Conservation (phyloP, 1,284 basidiomycete genomes). For the Microbotryomycetes sp. region DNA sequence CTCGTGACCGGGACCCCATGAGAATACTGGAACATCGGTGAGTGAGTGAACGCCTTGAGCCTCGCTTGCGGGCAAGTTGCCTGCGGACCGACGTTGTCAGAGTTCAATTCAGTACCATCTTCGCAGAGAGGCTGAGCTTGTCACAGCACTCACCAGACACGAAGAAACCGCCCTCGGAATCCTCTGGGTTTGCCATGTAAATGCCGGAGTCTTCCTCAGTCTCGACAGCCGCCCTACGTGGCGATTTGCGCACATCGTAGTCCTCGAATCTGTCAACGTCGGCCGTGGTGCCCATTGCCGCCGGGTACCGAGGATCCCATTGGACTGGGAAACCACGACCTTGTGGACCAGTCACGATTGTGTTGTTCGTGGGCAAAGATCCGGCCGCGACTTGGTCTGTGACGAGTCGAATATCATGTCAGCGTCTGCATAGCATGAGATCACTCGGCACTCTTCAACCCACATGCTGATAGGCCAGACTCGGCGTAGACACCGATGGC, state of each 20-base stretch:
- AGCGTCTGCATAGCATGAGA: neutral
- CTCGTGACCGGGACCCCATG: conserved; percentile 44
- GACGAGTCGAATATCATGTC: neutral
- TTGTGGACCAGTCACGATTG: conserved; percentile 38
- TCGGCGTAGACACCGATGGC: conserved; percentile 44
- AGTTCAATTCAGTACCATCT: neutral
- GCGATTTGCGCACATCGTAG: conserved; percentile 10
- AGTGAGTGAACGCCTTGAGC: conserved; percentile 44
- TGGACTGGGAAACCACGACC: conserved; percentile 44
- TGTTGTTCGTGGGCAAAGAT: conserved; percentile 36
- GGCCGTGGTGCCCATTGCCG: conserved; percentile 43
- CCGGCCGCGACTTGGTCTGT: conserved; percentile 24
- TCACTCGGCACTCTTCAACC: conserved; percentile 27
- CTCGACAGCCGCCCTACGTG: neutral
- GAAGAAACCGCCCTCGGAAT: conserved; percentile 41
- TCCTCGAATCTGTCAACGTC: conserved; percentile 24
- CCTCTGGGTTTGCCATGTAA: conserved; percentile 39
- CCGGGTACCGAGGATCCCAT: conserved; percentile 45
- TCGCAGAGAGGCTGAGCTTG: no score
- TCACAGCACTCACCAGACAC: conserved; percentile 11
- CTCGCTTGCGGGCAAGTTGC: conserved; percentile 40
- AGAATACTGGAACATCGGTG: conserved; percentile 44
- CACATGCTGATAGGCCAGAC: conserved; percentile 43
- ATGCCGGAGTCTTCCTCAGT: neutral
- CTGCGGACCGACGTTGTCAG: conserved; percentile 8